Evolutionary conservation across 2,329 filamentous ascomycete genomes (phyloP), one percentile per base, ranked within the genome.

Genomic region (Chaetomium olivaceum): DNA sequence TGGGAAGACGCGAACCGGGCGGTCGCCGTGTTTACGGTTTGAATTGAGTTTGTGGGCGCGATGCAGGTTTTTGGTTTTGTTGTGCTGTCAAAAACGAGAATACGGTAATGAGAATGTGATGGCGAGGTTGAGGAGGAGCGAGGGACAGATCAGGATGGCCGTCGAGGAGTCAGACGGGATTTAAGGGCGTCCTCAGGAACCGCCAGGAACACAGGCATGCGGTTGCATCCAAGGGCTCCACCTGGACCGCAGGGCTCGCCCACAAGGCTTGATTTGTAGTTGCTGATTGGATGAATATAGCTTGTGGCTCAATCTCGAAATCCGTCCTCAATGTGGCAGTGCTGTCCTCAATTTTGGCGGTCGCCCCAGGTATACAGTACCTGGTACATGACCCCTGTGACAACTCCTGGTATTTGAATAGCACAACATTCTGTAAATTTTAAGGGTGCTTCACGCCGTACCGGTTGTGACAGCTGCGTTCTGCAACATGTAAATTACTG

Each of bases 311-410:
- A 43, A 43, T n/a, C 39, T 19, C 4, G 39, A n/a, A 43, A 27
- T 52, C 50, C 50, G 50, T 52, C 50, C 50, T 52, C 50, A 52
- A 52, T 27, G 50, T 52, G 50, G 50, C 50, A 27, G 50, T 52
- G 50, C 50, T 23, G 39, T 43, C 39, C 39, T 43, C 39, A 43
- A 43, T n/a, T n/a, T 19, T 19, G 5, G 16, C 16, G 39, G 39
- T 43, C 6, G 6, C 16, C 3, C 16, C 16, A 19, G 16, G 39
- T 43, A 43, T 14, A 43, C 39, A n/a, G n/a, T n/a, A n/a, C n/a
- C n/a, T n/a, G n/a, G n/a, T n/a, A n/a, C n/a, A n/a, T n/a, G n/a
- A n/a, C n/a, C n/a, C n/a, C n/a, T n/a, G n/a, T n/a, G n/a, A n/a
- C n/a, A n/a, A n/a, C n/a, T n/a, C n/a, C n/a, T n/a, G n/a, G n/a